Evolutionary conservation across 176 grass and related monocot genomes (phyloP), one percentile per base, ranked within the genome.

Genomic region (Oryza longistaminata): DNA sequence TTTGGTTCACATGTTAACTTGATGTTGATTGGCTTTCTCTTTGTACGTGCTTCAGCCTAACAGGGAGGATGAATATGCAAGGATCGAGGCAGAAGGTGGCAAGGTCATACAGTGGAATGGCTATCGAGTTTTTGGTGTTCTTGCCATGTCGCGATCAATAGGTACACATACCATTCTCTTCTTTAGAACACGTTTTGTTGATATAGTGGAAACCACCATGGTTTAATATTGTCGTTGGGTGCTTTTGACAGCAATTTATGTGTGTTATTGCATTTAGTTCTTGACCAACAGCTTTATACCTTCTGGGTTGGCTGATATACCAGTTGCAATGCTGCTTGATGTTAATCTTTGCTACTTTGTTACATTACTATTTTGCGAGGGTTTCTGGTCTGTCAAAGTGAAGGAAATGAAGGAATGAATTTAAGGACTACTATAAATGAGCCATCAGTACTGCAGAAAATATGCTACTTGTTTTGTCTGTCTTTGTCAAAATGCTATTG

Each of bases 71-170:
- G 96, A 99, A 75, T 94, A 91, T 72, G 86, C 91, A 77, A 91
- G 96, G 86, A 99, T 99, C 45, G 93, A 96, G 78, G 91, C 90
- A 75, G 80, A 61, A 7, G 96, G 91, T 81, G 96, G 96, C 83
- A 99, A 96, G 76, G 91, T 99, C 71, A 96, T 99, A 78, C 93
- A 94, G 35, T 99, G 96, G 96, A 99, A 99, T 74, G 96, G 96
- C n/a, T 96, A 99, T 67, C 89, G 96, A 71, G 96, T 99, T 62
- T 92, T 96, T 46, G 96, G 96, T 77, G 93, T 99, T 69, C 96
- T 99, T 92, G 96, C 96, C 19, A 99, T 96, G 96, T 96, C 96
- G 11, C 88, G 96, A n/a, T 99, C 96, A 70, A 96, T 99, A 81
- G 93, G 96, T 99, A 94, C 5, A 76, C 74, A 67, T 82, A 1